Base-by-base conservation (phyloP, 2,329 filamentous ascomycete genomes). In the Daldinia sp. region DNA sequence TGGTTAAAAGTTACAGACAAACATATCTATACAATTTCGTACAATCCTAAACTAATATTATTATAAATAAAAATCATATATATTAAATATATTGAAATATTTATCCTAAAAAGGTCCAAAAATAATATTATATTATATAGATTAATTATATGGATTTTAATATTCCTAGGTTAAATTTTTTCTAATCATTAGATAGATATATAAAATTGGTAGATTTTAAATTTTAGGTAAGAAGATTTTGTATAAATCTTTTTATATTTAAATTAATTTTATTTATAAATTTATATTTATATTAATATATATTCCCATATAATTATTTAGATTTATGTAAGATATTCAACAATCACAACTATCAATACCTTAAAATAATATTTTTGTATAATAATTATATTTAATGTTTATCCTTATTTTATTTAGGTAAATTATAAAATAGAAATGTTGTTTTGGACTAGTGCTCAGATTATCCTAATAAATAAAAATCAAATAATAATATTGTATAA, bases 381-480 rank as follows among this genome's bases (percentile, higher is more conserved):
- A 23, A 47, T 47, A 15, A 13, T 47, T 27, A 47, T 9, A 4
- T 4, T 25, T 13, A 3, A 47, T 25, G n/a, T 25, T 25, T 9
- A 29, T n/a, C 17, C 21, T 25, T 47, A 27, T 47, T 47, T 47
- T 47, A 47, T 27, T 47, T 10, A 27, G 27, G 21, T 47, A 47
- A 47, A 47, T 47, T 47, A 47, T 47, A 47, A 47, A 3, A 23
- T 47, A 47, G 13, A 47, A 47, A 47, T 27, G 19, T n/a, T 27
- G 8, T 47, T 47, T 47, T 47, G 13, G 13, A 27, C 13, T 27
- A 27, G 27, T 3, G 10, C 27, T 47, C 27, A 47, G 27, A 27
- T 25, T 25, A 47, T 47, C 11, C 27, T 47, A 47, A 47, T 27
- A 9, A 17, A 47, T 3, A 10, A 25, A 25, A 27, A 25, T 47